Evolutionary conservation across 306 rosid genomes (phyloP), one percentile per base, ranked within the genome.

Genomic region (Crotalaria pallida): DNA sequence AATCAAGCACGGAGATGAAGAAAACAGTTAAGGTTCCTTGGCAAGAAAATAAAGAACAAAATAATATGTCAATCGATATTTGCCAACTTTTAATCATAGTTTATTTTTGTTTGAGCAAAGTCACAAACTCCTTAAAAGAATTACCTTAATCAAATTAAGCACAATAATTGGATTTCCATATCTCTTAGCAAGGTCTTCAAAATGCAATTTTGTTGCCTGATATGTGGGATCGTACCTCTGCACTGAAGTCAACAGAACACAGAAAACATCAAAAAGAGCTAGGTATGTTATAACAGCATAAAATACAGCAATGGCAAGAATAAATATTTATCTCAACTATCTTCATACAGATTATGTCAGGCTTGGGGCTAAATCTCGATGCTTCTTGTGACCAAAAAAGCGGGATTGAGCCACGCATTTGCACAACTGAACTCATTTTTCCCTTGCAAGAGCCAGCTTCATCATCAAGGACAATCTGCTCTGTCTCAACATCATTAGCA

Each of bases 331-430:
- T 62, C 4, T 51, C 48, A 76, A 50, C 45, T 55, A 74, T 38
- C 69, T 76, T 44, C 88, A 64, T 80, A 92, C 97, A 84, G 52
- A 94, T 84, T 44, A 94, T 90, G 80, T 94, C 98, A 40, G 98
- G 98, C 81, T 94, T 94, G 51, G 98, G 98, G 76, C 96, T 91
- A 68, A 90, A 90, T 84, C 86, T 87, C 18, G 97, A 94, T 55
- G 93, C 90, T 87, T 90, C 98, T 81, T 94, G 98, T 55, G 98
- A 94, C 98, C 98, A 94, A 72, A 94, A 94, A 58, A 94, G 98
- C 7, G 98, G 98, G 74, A 94, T 88, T 50, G 98, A 94, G 45
- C 98, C 98, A 10, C 98, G 97, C 96, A 94, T 85, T 79, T 94
- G 98, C 65, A 94, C 96, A 67, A 90, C 84, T 7, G 98, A 90